A percentile compares a stretch with the other conserved stretches of the same genome.
Conservation (phyloP, 495 filamentous ascomycete species). For the Thermochaetoides thermophila region DNA sequence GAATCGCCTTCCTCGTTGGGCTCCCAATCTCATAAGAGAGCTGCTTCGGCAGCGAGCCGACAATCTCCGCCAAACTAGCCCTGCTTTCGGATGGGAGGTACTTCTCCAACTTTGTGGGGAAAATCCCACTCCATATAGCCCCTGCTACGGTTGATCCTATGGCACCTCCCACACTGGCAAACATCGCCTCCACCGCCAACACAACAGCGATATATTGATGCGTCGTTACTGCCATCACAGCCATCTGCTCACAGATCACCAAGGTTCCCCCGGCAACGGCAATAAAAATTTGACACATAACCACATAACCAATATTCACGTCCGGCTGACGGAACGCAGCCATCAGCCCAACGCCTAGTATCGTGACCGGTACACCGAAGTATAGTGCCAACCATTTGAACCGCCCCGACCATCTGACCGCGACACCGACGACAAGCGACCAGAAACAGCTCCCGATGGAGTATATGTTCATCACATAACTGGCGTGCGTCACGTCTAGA, state of each 20-base stretch:
- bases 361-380: constrained; percentile 48
- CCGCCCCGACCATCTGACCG: constrained; percentile 40
- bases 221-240: constrained; percentile 47
- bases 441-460: constrained; percentile 53
- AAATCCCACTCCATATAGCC: constrained; percentile 52
- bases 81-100: constrained; percentile 43
- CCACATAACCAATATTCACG: constrained; percentile 45
- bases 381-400: constrained; percentile 49
- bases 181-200: constrained; percentile 47
- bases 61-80: constrained; percentile 34
- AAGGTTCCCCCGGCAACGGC: constrained; percentile 46
- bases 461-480: constrained; percentile 55
- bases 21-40: constrained; percentile 38
- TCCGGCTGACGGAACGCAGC: constrained; percentile 23
- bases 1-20: constrained; percentile 37
- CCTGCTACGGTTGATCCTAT: constrained; percentile 46
- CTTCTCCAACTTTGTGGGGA: constrained; percentile 34
- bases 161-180: constrained; percentile 47
- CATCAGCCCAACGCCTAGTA: constrained; percentile 58
- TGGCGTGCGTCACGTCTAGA: constrained; percentile 39
- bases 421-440: constrained; percentile 38
- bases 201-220: constrained; percentile 54
- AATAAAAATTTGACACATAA: constrained; percentile 72
- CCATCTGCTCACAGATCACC: constrained; percentile 51
- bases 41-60: constrained; percentile 34